Conservation (phyloP, 257 asterid genomes). For the Petunia axillaris region DNA sequence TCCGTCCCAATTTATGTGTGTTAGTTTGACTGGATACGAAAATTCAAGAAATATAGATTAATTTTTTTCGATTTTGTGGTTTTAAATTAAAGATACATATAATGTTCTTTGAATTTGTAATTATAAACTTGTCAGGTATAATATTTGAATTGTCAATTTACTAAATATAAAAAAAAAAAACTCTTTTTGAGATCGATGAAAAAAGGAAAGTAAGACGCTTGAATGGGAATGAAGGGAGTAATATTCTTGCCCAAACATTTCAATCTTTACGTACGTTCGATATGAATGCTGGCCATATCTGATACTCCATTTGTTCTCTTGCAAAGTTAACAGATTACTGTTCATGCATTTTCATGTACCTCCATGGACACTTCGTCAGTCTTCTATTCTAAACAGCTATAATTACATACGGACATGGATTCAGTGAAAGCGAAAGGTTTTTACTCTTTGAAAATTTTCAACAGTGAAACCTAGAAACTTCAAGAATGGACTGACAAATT, state of each 20-base stretch:
- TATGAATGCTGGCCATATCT: neutral
- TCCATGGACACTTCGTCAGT: neutral
- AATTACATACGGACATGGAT: neutral
- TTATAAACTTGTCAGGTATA: too few relatives aligned
- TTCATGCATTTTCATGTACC: neutral
- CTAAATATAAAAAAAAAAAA: too few relatives aligned
- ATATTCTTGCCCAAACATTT: neutral
- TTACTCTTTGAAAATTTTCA: neutral
- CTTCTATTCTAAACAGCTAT: neutral
- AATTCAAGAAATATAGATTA: too few relatives aligned
- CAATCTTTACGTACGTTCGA: neutral
- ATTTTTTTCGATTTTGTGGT: too few relatives aligned
- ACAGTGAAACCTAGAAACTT: neutral
- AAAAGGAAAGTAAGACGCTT: too few relatives aligned
- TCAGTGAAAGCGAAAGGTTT: constrained; percentile 10
- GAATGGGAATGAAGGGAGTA: too few relatives aligned
- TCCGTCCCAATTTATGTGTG: too few relatives aligned
- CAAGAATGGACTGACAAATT: neutral
- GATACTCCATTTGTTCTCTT: neutral
- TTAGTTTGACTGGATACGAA: too few relatives aligned
- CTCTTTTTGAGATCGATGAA: too few relatives aligned
- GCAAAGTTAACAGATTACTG: neutral
- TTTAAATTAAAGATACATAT: too few relatives aligned
- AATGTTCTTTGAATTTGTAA: too few relatives aligned
- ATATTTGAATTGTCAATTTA: too few relatives aligned